Evolutionary conservation across 2,329 filamentous ascomycete species (phyloP).

Genomic region (Fusarium incarnatum): DNA sequence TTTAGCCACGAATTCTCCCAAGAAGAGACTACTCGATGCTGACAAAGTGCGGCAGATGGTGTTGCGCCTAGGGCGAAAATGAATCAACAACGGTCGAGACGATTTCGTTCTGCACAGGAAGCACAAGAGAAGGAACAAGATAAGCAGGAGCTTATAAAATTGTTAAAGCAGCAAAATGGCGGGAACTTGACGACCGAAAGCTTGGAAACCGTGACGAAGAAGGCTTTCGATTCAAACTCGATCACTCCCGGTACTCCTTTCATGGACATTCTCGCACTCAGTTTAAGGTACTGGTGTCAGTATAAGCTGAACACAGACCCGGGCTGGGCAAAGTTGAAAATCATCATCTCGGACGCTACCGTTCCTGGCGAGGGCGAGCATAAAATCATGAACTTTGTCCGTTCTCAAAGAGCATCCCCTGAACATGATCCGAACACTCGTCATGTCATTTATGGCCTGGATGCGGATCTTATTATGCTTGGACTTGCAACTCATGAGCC

Average conservation of each 20-base stretch:
- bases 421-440: slow-evolving; percentile 96
- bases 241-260: slow-evolving; percentile 98
- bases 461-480: slow-evolving; percentile 99
- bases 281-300: slow-evolving; percentile 94
- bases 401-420: slow-evolving; percentile 89
- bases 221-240: slow-evolving; percentile 88
- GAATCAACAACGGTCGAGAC: slow-evolving; percentile 97
- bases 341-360: slow-evolving; percentile 98
- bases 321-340: slow-evolving; percentile 93
- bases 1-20: not conserved
- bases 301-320: slow-evolving; percentile 98
- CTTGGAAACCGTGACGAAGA: slow-evolving; percentile 75
- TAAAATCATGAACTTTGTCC: slow-evolving; percentile 98
- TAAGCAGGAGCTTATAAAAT: slow-evolving; percentile 86
- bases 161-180: slow-evolving; percentile 82
- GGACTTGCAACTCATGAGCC: slow-evolving; percentile 97
- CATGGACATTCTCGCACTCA: slow-evolving; percentile 93
- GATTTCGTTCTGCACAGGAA: slow-evolving; percentile 94
- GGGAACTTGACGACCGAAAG: slow-evolving; percentile 71
- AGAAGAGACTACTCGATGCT: slow-evolving; percentile 37
- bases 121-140: slow-evolving; percentile 94
- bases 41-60: slow-evolving; percentile 71
- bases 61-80: slow-evolving; percentile 98
- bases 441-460: slow-evolving; percentile 97
- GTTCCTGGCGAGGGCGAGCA: slow-evolving; percentile 98